A percentile compares a stretch with the other conserved stretches of the same genome.
These are phyloP conservation scores for Nymphaea thermarum DNA, from an alignment of 164 flowering plant species.

Conservation along the genomic window DNA sequence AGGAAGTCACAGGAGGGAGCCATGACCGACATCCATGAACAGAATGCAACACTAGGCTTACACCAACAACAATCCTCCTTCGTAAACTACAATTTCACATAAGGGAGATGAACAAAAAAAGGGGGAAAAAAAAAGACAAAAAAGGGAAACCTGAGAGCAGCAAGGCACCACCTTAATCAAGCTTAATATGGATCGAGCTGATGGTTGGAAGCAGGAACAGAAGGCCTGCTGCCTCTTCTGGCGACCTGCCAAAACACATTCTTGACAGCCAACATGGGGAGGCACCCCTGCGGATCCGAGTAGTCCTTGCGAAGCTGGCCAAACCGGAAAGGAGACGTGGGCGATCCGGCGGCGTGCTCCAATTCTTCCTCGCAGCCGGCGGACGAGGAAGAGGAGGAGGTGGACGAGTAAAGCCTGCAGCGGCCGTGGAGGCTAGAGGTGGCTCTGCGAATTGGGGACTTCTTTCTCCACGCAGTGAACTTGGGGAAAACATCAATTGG, in stretches of 20 bases:
- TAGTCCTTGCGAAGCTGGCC: neutral
- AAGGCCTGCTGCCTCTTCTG: neutral
- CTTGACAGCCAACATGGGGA: neutral
- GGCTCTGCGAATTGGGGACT: conserved; percentile 8
- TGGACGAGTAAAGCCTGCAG: conserved; percentile 1
- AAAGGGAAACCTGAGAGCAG: neutral
- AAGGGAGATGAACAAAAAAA: no score
- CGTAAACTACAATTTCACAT: neutral
- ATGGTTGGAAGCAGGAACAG: neutral
- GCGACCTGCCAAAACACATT: neutral
- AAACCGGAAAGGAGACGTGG: conserved; percentile 19
- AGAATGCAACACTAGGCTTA: neutral
- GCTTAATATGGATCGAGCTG: neutral
- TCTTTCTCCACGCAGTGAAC: conserved; percentile 7
- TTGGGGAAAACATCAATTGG: conserved; percentile 2
- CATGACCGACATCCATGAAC: neutral
- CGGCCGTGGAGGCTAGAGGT: conserved; percentile 12
- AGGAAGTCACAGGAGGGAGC: neutral
- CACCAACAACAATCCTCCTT: no score
- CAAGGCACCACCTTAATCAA: neutral
- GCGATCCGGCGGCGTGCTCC: conserved; percentile 9
- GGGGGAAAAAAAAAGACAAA: no score
- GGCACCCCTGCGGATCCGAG: neutral
- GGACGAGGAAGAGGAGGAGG: conserved; percentile 7
- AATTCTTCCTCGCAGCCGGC: conserved; percentile 6